phyloP scores from a whole-genome alignment of 2,329 filamentous ascomycete genomes.

The Chaetomiaceae sp. region DNA sequence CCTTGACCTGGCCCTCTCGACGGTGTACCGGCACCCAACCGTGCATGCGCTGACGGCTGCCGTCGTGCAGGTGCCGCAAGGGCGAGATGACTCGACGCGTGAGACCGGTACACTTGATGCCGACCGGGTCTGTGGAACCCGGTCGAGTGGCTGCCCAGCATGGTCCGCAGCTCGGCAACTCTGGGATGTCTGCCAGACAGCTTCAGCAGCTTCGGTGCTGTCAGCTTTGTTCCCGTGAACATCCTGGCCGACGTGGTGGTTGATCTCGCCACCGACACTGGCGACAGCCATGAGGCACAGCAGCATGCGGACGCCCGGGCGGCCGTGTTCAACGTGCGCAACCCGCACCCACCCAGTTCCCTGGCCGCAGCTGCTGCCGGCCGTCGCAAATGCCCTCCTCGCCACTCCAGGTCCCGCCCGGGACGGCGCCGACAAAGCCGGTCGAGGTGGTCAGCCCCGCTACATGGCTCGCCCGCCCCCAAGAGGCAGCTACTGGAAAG shows the following conservation, averaged over 20 bases:
- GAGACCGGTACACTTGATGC: not conserved
- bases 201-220: not conserved
- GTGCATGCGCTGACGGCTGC: too few relatives aligned
- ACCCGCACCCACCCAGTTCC: not conserved
- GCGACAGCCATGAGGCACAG: not conserved
- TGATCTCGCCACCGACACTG: not conserved
- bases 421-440: too few relatives aligned
- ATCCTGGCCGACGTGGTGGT: not conserved
- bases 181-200: not conserved
- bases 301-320: not conserved
- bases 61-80: too few relatives aligned
- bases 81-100: not conserved
- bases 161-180: not conserved
- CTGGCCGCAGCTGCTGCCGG: not conserved
- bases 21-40: not conserved
- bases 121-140: not conserved
- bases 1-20: not conserved
- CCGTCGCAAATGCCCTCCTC: not conserved
- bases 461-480: not conserved
- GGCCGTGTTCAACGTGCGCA: not conserved
- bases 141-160: slow-evolving; percentile 2
- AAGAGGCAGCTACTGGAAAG: not conserved
- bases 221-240: not conserved
- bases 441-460: too few relatives aligned
- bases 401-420: not conserved